Evolutionary conservation across 1,139 yeast genomes (phyloP).

Genomic region (Debaryomyces nepalensis): DNA sequence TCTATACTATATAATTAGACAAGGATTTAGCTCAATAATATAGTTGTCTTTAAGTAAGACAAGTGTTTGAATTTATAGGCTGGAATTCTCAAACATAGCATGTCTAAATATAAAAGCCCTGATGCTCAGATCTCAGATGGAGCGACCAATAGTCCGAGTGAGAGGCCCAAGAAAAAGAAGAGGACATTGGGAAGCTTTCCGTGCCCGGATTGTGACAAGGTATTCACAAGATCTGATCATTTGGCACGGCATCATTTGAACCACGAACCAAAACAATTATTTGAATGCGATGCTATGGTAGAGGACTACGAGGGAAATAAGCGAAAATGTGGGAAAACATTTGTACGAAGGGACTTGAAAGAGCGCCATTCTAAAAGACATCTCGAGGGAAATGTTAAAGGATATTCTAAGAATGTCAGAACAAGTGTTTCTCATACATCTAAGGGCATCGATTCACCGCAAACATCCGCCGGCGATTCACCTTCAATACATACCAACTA

Average conservation of each 20-base stretch:
- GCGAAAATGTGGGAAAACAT: constrained; percentile 35
- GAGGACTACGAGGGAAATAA: constrained; percentile 27
- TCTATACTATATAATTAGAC: too few relatives aligned
- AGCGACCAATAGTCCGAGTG: constrained; percentile 1
- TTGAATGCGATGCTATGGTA: constrained; percentile 37
- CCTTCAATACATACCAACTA: constrained; percentile 9
- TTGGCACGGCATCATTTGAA: constrained; percentile 47
- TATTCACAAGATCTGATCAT: constrained; percentile 50
- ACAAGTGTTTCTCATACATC: neutral
- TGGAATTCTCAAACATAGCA: neutral
- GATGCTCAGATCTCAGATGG: constrained; percentile 3
- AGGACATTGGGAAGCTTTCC: constrained; percentile 18
- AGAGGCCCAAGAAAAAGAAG: constrained; percentile 16
- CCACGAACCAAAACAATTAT: constrained; percentile 39
- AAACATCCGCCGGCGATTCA: constrained; percentile 15
- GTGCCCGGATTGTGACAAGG: constrained; percentile 38
- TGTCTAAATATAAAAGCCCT: constrained; percentile 9
- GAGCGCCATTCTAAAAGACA: constrained; percentile 42
- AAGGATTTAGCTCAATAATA: too few relatives aligned
- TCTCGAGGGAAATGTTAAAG: neutral
- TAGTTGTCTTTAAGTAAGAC: neutral
- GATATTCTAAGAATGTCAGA: neutral
- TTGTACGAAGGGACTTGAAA: constrained; percentile 41
- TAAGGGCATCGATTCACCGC: constrained; percentile 16
- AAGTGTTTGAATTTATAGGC: neutral